Evolutionary conservation across 352 stramenopile species (phyloP).

Genomic region (Pythium guiyangense): DNA sequence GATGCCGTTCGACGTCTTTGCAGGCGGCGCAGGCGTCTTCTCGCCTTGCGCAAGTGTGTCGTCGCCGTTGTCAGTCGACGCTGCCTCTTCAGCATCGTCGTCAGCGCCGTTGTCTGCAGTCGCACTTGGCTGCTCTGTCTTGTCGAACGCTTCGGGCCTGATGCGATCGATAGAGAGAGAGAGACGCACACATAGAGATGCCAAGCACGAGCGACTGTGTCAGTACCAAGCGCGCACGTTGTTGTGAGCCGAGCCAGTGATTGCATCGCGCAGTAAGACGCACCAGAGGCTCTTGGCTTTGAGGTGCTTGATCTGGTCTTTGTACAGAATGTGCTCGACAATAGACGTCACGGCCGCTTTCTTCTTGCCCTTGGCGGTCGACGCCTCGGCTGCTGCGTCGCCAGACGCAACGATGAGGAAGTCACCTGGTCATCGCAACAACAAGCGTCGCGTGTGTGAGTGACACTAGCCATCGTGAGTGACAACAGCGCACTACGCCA

Average conservation of each 20-base stretch:
- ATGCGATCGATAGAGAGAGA: too few species aligned
- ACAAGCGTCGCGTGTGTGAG: background rate
- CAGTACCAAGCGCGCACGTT: background rate
- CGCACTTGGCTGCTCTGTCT: constrained; percentile 10
- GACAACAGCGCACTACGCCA: background rate
- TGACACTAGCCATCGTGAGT: background rate
- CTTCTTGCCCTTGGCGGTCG: constrained; percentile 80
- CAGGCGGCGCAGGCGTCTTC: constrained; percentile 6
- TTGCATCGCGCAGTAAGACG: background rate
- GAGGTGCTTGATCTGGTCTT: constrained; percentile 98
- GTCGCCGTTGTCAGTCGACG: background rate
- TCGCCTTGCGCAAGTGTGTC: constrained; percentile 10
- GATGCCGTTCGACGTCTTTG: constrained; percentile 32
- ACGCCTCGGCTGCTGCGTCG: constrained; percentile 60
- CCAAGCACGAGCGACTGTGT: background rate
- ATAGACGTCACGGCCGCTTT: constrained; percentile 88
- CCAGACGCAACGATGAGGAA: constrained; percentile 93
- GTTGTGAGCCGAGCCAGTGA: background rate
- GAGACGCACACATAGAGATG: too few species aligned
- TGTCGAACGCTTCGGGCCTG: constrained; percentile 59
- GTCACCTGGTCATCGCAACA: constrained; percentile 58
- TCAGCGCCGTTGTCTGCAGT: constrained; percentile 16
- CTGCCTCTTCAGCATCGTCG: constrained; percentile 10
- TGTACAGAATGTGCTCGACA: constrained; percentile 97
- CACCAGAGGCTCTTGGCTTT: constrained; percentile 92